These are phyloP conservation scores for Teunomyces cretensis DNA, from an alignment of 805 yeast species.

Conservation along the genomic window DNA sequence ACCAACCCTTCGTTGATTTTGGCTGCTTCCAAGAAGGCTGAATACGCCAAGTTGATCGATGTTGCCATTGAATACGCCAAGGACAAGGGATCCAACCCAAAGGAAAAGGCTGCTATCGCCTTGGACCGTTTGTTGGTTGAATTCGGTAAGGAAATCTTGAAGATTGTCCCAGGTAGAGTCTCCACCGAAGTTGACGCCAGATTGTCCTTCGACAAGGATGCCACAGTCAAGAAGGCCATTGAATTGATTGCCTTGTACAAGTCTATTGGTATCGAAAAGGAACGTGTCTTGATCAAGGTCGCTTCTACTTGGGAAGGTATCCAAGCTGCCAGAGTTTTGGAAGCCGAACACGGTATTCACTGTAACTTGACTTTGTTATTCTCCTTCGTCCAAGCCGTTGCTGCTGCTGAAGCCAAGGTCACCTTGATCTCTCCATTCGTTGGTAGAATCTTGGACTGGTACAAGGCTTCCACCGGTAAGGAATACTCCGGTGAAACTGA, in stretches of 20 bases:
- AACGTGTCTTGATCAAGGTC: constrained; percentile 89
- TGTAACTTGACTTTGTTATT: constrained; percentile 92
- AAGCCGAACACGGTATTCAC: constrained; percentile 87
- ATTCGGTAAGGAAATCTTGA: constrained; percentile 90
- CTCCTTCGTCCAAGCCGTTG: constrained; percentile 97
- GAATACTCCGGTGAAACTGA: constrained; percentile 76
- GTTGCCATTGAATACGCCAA: constrained; percentile 86
- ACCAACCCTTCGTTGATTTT: constrained; percentile 97
- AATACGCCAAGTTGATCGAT: constrained; percentile 87
- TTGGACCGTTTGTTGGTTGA: constrained; percentile 92
- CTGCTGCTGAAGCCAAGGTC: constrained; percentile 96
- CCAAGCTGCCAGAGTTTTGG: constrained; percentile 96
- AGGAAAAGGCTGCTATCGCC: constrained; percentile 76
- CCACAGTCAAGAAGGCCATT: constrained; percentile 89
- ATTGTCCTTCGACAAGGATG: constrained; percentile 92
- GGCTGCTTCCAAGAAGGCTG: constrained; percentile 90
- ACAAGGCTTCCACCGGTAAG: constrained; percentile 91
- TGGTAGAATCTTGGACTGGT: constrained; percentile 98
- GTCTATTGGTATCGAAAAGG: constrained; percentile 80
- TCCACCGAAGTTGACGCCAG: constrained; percentile 99
- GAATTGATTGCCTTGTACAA: constrained; percentile 86
- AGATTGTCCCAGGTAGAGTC: constrained; percentile 97
- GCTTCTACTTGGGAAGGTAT: constrained; percentile 99
- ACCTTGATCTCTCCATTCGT: constrained; percentile 98
- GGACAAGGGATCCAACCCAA: constrained; percentile 54